Base-by-base conservation (phyloP, 2,329 filamentous ascomycete species). In the Colletotrichum incanum region DNA sequence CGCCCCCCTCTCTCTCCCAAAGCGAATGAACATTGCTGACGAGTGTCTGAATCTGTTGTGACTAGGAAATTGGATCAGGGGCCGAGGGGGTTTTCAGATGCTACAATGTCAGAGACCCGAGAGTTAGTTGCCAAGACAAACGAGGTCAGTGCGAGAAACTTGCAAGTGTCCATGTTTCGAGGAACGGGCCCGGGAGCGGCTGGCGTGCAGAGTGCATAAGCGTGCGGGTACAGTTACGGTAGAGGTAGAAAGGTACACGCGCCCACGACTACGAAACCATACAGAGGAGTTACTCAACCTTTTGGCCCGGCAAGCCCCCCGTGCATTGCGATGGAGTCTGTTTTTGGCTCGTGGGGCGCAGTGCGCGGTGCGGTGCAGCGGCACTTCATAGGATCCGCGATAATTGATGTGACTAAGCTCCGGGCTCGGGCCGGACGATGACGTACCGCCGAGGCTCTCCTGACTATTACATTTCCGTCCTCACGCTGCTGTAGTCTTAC, bases 131-230 rank as follows among this genome's bases (percentile, higher is more conserved):
- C 52, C 63, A 58, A 43, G 63, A 34, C 37, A 28, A 47, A 47
- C 8, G 41, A 50, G 52, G 58, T 47, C 50, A 56, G 39, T 65
- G 63, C 63, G 63, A 65, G 39, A 26, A 39, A 6, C 26, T 64
- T 55, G 39, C 11, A 52, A 41, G 31, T 52, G 34, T 37, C 18
- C 37, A 45, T 45, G 49, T 64, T 41, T 64, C 61, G 49, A 26
- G 45, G 34, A 8, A 63, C 31, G 18, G 47, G 47, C 34, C 60
- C 47, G 34, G 47, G 60, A 63, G 60, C 31, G 37, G n/a, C n/a
- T 52, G 60, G 47, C 37, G 49, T 58, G 60, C 47, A 63, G 39
- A 26, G 41, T 37, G 34, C 54, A 26, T n/a, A 45, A 31, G 45
- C 31, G 31, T 39, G 23, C 8, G 11, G n/a, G 34, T 2, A 12